Conservation (phyloP, 495 filamentous ascomycete genomes). For the Margaritispora aquatica region DNA sequence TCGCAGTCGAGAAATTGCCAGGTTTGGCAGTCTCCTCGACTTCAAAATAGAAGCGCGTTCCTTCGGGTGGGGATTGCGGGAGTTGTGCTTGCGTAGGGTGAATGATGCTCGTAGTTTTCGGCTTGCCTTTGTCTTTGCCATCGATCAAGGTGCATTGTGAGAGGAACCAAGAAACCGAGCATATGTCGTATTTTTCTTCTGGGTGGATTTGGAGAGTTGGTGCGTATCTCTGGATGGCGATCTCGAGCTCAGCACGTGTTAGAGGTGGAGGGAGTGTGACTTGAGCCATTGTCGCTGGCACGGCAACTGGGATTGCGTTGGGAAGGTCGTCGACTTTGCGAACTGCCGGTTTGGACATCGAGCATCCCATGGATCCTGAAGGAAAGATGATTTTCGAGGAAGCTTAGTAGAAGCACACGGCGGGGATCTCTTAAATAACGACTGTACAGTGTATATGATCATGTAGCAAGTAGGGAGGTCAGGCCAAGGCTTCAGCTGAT, state of each 20-base stretch:
- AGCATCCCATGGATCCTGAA: not conserved
- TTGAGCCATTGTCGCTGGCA: not conserved
- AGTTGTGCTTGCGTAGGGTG: conserved; percentile 12
- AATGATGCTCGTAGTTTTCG: not conserved
- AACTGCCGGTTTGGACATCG: not conserved
- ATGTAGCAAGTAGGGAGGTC: no score
- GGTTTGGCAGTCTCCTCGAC: conserved; percentile 6
- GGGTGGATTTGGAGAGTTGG: conserved; percentile 10
- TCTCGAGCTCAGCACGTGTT: conserved; percentile 9
- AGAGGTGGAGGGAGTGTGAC: not conserved
- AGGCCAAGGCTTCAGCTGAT: not conserved
- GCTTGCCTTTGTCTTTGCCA: not conserved
- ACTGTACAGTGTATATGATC: no score
- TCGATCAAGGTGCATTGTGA: conserved; percentile 9
- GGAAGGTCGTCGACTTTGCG: not conserved
- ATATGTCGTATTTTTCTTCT: conserved; percentile 11
- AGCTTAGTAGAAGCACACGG: not conserved
- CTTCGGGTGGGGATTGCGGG: conserved; percentile 4
- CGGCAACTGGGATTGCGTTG: not conserved
- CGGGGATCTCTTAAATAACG: not conserved
- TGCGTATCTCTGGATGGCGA: conserved; percentile 13
- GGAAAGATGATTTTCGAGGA: not conserved
- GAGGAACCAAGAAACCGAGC: conserved; percentile 13
- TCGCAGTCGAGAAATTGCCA: conserved; percentile 10
- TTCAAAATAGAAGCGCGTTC: conserved; percentile 7